Evolutionary conservation across 1,284 basidiomycete species (phyloP), one percentile per base, ranked within the genome.

Genomic region (Pterulicium gracile): DNA sequence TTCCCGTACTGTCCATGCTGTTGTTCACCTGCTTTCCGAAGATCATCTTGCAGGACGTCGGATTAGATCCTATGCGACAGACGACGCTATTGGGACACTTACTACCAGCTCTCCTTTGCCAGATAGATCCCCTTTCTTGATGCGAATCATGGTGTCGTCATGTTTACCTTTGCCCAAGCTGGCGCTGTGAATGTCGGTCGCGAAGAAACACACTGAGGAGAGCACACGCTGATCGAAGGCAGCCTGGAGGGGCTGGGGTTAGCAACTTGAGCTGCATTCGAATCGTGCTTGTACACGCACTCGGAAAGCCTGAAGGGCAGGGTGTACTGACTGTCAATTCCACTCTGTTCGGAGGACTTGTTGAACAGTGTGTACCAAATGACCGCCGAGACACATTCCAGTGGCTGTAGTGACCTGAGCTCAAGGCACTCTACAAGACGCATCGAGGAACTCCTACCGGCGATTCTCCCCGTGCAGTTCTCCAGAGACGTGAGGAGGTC

Each of bases 391-490:
- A 55, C 88, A 89, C 85, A 88, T 88, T 43, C 86, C 86, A 4
- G 87, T 89, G 2, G 81, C 85, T 88, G 56, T 20, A n/a, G n/a
- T n/a, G n/a, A n/a, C n/a, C n/a, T n/a, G n/a, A n/a, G n/a, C n/a
- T n/a, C n/a, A n/a, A n/a, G n/a, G n/a, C n/a, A n/a, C n/a, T n/a
- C n/a, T n/a, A n/a, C n/a, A n/a, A n/a, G n/a, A n/a, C n/a, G n/a
- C n/a, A n/a, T n/a, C n/a, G n/a, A n/a, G n/a, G n/a, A 48, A 24
- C 13, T 60, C 73, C 45, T 44, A 88, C 88, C 70, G 27, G 87
- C 89, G 53, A 96, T 87, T 39, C 89, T 78, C 3, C 92, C 92
- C 55, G 84, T 95, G 65, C 92, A 96, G 61, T 85, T 92, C 13
- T 73, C 69, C 49, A 86, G 68, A 0, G 81, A 81, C 36, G 58